Evolutionary conservation across 2,329 filamentous ascomycete genomes (phyloP), one percentile per base, ranked within the genome.

Genomic region (Colletotrichum cereale): DNA sequence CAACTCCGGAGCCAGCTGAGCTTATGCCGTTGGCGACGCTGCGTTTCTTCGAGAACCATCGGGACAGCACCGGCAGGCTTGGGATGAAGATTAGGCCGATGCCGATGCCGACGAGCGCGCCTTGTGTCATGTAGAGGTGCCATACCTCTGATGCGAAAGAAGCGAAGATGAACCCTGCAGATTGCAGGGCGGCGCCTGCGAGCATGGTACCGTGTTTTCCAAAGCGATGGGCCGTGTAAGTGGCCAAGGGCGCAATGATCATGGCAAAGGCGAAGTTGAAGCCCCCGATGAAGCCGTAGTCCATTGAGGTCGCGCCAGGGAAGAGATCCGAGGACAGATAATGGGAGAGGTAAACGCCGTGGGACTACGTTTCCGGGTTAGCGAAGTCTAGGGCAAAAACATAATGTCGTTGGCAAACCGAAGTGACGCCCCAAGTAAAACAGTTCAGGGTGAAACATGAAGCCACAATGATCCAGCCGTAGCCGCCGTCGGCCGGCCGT

Each of bases 71-170:
- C 1, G 79, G 78, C 1, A 81, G 75, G 40, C 77, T 77, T 3
- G 81, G 80, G 3, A 82, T 79, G 53, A 80, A 83, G 24, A 84
- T 72, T n/a, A 80, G 79, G 0, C 82, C 82, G 14, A 85, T 77
- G 0, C 83, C 83, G 5, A 78, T 61, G 0, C 84, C 83, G 11
- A 84, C 79, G 0, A 81, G 74, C 2, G 82, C 65, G 1, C 83
- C 83, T 67, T 86, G 83, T 1, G 76, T 78, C 3, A 85, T 74
- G 61, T 82, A 81, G 7, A 85, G 75, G 5, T 83, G 52, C 52
- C 52, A 36, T 14, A 38, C 14, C 8, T n/a, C 11, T 3, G 21
- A 34, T 12, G 31, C 21, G 10, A 69, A 62, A 21, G 58, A 57
- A 3, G 60, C 66, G 24, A 29, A 42, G 3, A 62, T 8, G 38